Base-by-base conservation (phyloP, 805 yeast genomes). In the Ogataea wickerhamii region DNA sequence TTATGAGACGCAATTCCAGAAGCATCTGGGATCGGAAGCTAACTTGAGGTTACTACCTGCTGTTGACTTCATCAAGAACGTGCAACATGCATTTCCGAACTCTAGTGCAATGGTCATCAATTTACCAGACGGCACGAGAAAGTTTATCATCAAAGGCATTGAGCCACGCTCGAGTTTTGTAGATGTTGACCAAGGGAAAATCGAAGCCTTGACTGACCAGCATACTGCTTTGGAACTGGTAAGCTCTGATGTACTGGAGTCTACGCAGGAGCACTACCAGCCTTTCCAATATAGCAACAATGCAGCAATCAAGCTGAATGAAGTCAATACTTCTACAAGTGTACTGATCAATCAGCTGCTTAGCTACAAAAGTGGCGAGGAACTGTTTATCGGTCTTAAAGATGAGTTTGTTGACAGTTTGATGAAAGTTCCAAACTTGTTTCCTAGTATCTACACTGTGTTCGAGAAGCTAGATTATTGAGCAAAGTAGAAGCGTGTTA, bases 1-100 rank as follows among this genome's bases (percentile, higher is more conserved):
- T 1, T 93, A 93, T 64, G 98, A 93, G 60, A 68, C 79, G 11
- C 93, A 84, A 58, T 93, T 93, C 53, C 82, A 82, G 44, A 74
- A 73, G 38, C 76, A 74, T 30, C 69, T 64, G 21, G 74, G 80
- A 51, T 70, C 75, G 26, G 33, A 41, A 16, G 13, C 34, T 2
- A 59, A 61, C 11, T 69, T 73, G 39, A 76, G 78, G 49, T 66
- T 91, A 34, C 70, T 91, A 22, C 95, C 96, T 1, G 98, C 98
- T 0, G 97, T 93, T 10, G 98, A 93, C 49, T 93, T 93, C 60
- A 93, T 93, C 59, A 87, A 91, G 53, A 91, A 93, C 56, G 98
- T 91, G 16, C 82, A 89, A 23, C 77, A 78, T 43, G 95, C 96
- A 1, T 93, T 93, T 58, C 81, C 84, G 13, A 76, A 80, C 51